Percentiles rank a stretch among this genome's conserved stretches.
Evolutionary conservation across 352 stramenopile genomes (phyloP).

Genomic region (Blastocystis sp.): DNA sequence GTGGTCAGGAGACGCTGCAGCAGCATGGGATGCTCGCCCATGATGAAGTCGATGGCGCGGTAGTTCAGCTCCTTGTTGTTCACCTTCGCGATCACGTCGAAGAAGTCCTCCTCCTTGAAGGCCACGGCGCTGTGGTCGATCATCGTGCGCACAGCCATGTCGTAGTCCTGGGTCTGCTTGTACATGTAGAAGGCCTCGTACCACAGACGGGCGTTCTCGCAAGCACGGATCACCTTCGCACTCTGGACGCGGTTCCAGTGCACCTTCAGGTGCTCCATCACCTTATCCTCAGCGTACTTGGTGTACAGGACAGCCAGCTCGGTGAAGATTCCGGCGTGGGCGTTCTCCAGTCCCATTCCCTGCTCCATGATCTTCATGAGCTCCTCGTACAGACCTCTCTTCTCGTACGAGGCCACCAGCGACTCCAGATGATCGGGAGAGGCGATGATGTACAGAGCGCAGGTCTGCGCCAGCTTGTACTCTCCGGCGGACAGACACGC

Average conservation of each 20-base stretch:
- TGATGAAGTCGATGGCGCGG: constrained; percentile 96
- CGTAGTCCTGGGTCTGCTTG: constrained; percentile 96
- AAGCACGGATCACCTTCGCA: constrained; percentile 87
- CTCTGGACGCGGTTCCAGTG: constrained; percentile 98
- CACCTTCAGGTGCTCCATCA: constrained; percentile 99
- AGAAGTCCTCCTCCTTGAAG: constrained; percentile 95
- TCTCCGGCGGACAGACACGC: constrained; percentile 91
- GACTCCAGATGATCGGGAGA: constrained; percentile 98
- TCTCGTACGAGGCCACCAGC: constrained; percentile 95
- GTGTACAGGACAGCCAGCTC: constrained; percentile 97
- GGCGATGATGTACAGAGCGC: constrained; percentile 97
- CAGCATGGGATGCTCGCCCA: constrained; percentile 87
- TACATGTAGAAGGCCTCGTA: constrained; percentile 95
- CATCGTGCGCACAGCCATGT: constrained; percentile 97
- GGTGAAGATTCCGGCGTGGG: constrained; percentile 97
- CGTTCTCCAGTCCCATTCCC: constrained; percentile 91
- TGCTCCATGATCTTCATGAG: constrained; percentile 94
- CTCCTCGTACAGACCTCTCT: constrained; percentile 85
- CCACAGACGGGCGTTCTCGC: constrained; percentile 93
- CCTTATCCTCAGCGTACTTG: constrained; percentile 93
- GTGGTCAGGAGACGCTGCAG: constrained; percentile 91
- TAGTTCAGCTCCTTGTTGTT: constrained; percentile 99
- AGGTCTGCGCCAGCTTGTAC: constrained; percentile 90
- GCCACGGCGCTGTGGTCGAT: constrained; percentile 85
- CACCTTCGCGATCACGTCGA: constrained; percentile 96